Evolutionary conservation across 1,284 basidiomycete species (phyloP).

Genomic region (Exobasidium rhododendri): DNA sequence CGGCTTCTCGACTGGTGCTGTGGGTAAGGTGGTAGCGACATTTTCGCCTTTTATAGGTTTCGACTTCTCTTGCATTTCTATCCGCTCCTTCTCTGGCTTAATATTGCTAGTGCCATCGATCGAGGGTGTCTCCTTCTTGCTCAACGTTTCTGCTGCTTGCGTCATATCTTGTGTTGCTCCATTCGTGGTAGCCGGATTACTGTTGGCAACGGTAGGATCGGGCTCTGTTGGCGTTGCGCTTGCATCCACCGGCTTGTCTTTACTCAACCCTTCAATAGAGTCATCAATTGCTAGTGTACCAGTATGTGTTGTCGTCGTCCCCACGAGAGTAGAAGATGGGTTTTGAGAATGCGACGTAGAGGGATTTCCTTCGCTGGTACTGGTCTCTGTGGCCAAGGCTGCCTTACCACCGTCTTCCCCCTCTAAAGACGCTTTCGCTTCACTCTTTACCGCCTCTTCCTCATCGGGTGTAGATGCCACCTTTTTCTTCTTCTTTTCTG

Average conservation of each 20-base stretch:
- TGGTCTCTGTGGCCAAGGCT: not conserved
- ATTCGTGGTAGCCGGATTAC: not conserved
- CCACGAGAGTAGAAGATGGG: conserved; percentile 15
- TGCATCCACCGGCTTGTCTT: conserved; percentile 5
- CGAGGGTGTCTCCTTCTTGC: not conserved
- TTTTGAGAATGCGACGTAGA: conserved; percentile 12
- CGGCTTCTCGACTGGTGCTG: not conserved
- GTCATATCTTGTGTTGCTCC: conserved; percentile 11
- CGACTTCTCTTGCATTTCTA: conserved; percentile 1
- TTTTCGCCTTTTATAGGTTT: not conserved
- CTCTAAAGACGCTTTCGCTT: not conserved
- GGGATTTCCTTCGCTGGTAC: not conserved
- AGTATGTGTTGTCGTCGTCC: conserved; percentile 11
- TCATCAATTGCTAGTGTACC: not conserved
- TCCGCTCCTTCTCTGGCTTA: not conserved
- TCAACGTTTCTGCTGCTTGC: conserved; percentile 6
- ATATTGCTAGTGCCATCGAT: not conserved
- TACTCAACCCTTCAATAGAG: not conserved
- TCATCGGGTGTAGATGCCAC: not conserved
- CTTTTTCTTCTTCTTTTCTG: conserved; percentile 15
- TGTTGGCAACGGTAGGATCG: not conserved
- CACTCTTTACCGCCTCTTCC: not conserved
- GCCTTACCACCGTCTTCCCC: not conserved
- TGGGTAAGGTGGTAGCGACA: too few species aligned
- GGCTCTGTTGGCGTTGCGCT: conserved; percentile 8